Evolutionary conservation across 1,284 basidiomycete genomes (phyloP).

Genomic region (Cryptococcus amylolentus): DNA sequence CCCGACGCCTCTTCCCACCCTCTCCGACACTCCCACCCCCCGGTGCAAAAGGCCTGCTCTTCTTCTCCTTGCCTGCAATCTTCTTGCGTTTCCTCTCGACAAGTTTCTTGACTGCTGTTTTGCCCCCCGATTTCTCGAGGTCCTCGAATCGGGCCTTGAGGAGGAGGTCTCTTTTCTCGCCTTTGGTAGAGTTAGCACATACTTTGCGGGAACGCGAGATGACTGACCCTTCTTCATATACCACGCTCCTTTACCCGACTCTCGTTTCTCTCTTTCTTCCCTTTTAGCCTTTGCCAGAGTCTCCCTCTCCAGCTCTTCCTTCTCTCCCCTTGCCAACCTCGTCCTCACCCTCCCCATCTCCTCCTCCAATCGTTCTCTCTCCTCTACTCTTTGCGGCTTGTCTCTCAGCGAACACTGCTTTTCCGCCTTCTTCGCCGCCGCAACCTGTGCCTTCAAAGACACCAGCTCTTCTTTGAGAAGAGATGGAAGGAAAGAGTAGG

Average conservation of each 20-base stretch:
- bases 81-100: constrained; percentile 87
- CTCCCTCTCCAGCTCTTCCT: constrained; percentile 65
- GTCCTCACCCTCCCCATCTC: constrained; percentile 76
- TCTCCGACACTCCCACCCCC: constrained; percentile 17
- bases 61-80: constrained; percentile 83
- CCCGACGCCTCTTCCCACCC: constrained; percentile 7
- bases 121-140: constrained; percentile 68
- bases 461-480: constrained; percentile 66
- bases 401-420: constrained; percentile 62
- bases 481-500: constrained; percentile 74
- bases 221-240: constrained; percentile 74
- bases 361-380: constrained; percentile 70
- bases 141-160: constrained; percentile 72
- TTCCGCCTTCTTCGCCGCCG: constrained; percentile 66
- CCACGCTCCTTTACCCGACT: constrained; percentile 76
- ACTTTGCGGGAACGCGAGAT: not conserved
- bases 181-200: constrained; percentile 49
- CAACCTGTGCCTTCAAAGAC: constrained; percentile 63
- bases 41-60: constrained; percentile 63
- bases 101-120: constrained; percentile 75
- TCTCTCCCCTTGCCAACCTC: constrained; percentile 67
- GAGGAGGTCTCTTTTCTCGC: constrained; percentile 69
- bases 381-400: constrained; percentile 63
- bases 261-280: constrained; percentile 69
- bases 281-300: constrained; percentile 61